Evolutionary conservation across 768 basidiomycete genomes (phyloP).

Genomic region (Daedaleopsis sinensis): DNA sequence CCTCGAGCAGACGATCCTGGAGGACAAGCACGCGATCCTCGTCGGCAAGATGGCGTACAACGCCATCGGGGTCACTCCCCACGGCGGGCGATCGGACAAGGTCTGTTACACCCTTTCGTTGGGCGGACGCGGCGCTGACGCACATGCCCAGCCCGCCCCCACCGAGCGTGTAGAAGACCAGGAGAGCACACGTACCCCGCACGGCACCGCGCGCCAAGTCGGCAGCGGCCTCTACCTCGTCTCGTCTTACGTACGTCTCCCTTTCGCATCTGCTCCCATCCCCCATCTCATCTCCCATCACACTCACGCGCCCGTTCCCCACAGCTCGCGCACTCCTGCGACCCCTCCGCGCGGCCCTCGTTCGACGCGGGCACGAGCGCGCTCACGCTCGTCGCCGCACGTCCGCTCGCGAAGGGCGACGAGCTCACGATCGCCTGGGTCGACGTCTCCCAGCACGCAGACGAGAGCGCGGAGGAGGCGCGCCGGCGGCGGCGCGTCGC

Average conservation of each 20-base stretch:
- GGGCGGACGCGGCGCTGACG: not conserved
- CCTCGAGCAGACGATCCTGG: conserved; percentile 68
- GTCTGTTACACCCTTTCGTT: conserved; percentile 39
- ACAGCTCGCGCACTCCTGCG: conserved; percentile 73
- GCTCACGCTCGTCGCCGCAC: conserved; percentile 68
- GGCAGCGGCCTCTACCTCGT: conserved; percentile 77
- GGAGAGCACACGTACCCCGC: conserved; percentile 76
- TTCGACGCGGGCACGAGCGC: conserved; percentile 71
- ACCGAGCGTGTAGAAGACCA: conserved; percentile 64
- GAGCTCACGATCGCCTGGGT: conserved; percentile 78
- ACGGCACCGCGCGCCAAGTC: conserved; percentile 74
- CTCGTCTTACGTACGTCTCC: conserved; percentile 64
- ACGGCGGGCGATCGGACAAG: conserved; percentile 70
- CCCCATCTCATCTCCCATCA: not conserved
- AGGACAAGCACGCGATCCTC: conserved; percentile 61
- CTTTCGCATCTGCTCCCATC: not conserved
- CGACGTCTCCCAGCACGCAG: conserved; percentile 59
- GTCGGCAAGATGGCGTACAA: conserved; percentile 79
- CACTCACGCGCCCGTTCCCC: not conserved
- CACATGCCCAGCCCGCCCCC: conserved; percentile 48
- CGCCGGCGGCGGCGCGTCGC: conserved; percentile 69
- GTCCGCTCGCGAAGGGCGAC: conserved; percentile 73
- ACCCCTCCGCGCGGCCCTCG: conserved; percentile 64
- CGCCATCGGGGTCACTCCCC: conserved; percentile 70
- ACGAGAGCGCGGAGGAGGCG: conserved; percentile 56